A percentile compares a stretch with the other conserved stretches of the same genome.
Evolutionary conservation across 2,329 filamentous ascomycete genomes (phyloP).

Genomic region (Hymenoscyphus salicellus): DNA sequence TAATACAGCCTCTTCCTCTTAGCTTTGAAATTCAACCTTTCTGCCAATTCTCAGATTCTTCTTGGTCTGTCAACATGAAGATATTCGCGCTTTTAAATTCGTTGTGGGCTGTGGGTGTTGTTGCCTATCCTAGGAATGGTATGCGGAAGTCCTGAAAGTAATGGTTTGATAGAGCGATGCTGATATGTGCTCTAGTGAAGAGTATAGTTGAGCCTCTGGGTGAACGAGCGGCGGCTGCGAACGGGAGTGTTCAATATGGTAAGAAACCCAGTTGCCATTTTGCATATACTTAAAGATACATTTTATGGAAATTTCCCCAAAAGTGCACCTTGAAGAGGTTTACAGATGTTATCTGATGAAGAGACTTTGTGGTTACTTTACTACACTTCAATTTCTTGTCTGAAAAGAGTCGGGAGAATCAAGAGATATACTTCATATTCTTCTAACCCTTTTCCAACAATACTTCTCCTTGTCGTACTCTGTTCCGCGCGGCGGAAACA

Average conservation of each 20-base stretch:
- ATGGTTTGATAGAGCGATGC: neutral
- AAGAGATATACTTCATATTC: no score
- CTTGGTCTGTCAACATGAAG: constrained; percentile 8
- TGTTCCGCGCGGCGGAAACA: no score
- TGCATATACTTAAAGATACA: no score
- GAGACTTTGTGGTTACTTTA: no score
- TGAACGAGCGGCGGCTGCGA: constrained; percentile 10
- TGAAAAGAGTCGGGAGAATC: no score
- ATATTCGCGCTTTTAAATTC: constrained; percentile 1
- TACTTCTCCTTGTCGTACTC: no score
- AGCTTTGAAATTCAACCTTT: neutral
- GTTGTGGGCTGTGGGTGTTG: constrained; percentile 9
- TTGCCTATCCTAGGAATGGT: constrained; percentile 13
- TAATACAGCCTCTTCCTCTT: no score
- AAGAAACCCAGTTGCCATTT: neutral
- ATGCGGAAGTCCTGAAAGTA: neutral
- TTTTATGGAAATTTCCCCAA: no score
- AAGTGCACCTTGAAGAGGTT: no score
- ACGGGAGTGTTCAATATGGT: constrained; percentile 26
- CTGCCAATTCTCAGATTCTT: neutral
- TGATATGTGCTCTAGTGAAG: neutral
- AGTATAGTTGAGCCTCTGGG: neutral
- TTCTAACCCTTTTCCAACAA: no score
- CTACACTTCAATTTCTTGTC: no score
- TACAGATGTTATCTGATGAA: no score